Evolutionary conservation across 805 yeast genomes (phyloP).

Genomic region (Metschnikowia vanudenii): DNA sequence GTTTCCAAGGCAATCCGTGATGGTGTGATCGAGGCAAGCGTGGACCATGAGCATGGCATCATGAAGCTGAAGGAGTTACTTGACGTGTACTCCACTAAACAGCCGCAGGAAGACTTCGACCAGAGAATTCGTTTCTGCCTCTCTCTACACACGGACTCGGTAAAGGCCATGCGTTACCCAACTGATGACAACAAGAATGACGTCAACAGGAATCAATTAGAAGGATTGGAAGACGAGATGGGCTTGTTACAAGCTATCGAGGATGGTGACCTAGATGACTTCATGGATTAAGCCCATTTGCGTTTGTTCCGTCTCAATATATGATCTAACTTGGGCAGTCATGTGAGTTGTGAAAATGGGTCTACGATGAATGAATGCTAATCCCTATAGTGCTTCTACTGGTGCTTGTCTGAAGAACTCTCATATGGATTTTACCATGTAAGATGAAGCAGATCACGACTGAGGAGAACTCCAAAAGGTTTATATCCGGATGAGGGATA

Average conservation of each 20-base stretch:
- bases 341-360: too few species aligned
- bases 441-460: too few species aligned
- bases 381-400: too few species aligned
- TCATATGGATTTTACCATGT: too few species aligned
- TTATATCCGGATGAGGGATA: too few species aligned
- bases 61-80: conserved; percentile 86
- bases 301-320: neutral
- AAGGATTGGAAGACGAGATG: conserved; percentile 39
- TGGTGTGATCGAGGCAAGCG: conserved; percentile 93
- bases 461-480: too few species aligned
- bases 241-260: conserved; percentile 48
- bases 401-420: too few species aligned
- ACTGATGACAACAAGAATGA: conserved; percentile 35
- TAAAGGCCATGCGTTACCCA: conserved; percentile 94
- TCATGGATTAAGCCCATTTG: conserved; percentile 33
- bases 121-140: conserved; percentile 93
- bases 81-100: conserved; percentile 82
- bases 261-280: conserved; percentile 55
- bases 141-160: conserved; percentile 85
- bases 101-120: conserved; percentile 85
- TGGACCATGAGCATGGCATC: conserved; percentile 85
- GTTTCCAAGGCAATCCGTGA: conserved; percentile 96
- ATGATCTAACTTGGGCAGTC: too few species aligned
- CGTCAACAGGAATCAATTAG: conserved; percentile 27
- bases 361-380: too few species aligned